phyloP scores from a whole-genome alignment of 2,329 filamentous ascomycete species.

The Coniochaeta ligniaria region DNA sequence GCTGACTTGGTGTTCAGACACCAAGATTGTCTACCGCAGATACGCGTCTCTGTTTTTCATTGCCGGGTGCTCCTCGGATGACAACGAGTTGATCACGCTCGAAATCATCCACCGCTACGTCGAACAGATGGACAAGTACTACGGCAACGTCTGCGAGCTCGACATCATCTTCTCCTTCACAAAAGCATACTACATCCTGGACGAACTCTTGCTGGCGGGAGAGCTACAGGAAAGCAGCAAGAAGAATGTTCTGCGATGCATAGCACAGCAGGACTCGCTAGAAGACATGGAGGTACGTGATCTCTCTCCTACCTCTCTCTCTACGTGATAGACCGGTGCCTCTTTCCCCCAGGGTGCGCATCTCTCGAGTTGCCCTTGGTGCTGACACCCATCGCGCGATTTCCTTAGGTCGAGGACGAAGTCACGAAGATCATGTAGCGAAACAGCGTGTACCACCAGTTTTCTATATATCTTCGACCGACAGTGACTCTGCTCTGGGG shows the following conservation, averaged over 20 bases:
- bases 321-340: not conserved
- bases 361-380: slow-evolving; percentile 1
- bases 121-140: slow-evolving; percentile 99
- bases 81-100: slow-evolving; percentile 96
- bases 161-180: slow-evolving; percentile 99
- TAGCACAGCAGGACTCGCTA: slow-evolving; percentile 92
- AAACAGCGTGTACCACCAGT: slow-evolving; percentile 12
- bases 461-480: not conserved
- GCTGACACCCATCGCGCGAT: slow-evolving; percentile 5
- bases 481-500: not conserved
- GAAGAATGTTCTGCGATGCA: slow-evolving; percentile 95
- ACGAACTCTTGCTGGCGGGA: slow-evolving; percentile 89
- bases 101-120: slow-evolving; percentile 99
- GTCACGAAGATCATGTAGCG: slow-evolving; percentile 81
- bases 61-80: slow-evolving; percentile 89
- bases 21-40: slow-evolving; percentile 96
- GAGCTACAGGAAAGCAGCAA: slow-evolving; percentile 99
- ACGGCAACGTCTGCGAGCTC: slow-evolving; percentile 98
- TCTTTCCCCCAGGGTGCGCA: slow-evolving; percentile 1
- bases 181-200: slow-evolving; percentile 98
- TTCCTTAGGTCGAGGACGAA: slow-evolving; percentile 74
- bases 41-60: slow-evolving; percentile 99
- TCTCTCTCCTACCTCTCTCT: slow-evolving; percentile 7
- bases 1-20: slow-evolving; percentile 53
- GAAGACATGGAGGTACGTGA: slow-evolving; percentile 97